phyloP scores from a whole-genome alignment of 176 grass and related monocot species.

The Eragrostis nindensis region DNA sequence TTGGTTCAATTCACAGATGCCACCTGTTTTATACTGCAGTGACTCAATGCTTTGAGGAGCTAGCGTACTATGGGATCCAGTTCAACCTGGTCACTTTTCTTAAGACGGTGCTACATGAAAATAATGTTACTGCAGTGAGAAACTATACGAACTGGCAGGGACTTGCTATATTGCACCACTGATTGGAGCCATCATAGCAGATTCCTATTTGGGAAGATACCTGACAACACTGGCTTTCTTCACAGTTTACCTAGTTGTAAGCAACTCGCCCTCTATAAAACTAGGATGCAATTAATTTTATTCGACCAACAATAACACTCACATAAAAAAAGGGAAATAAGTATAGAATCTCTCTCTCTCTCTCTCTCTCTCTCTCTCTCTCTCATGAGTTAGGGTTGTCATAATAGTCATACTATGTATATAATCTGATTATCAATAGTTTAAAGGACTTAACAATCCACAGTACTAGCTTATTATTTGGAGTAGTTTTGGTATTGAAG shows the following conservation, averaged over 20 bases:
- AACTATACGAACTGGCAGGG: slow-evolving; percentile 71
- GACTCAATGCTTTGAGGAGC: slow-evolving; percentile 67
- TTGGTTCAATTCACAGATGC: slow-evolving; percentile 10
- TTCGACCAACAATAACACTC: too few relatives aligned
- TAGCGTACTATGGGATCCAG: slow-evolving; percentile 67
- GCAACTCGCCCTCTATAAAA: slow-evolving; percentile 19
- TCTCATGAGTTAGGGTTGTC: too few relatives aligned
- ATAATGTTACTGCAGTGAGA: slow-evolving; percentile 60
- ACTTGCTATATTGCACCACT: slow-evolving; percentile 70
- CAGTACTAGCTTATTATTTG: too few relatives aligned
- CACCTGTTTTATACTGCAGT: slow-evolving; percentile 43
- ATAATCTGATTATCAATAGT: too few relatives aligned
- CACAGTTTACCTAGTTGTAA: slow-evolving; percentile 64
- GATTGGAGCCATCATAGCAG: slow-evolving; percentile 72
- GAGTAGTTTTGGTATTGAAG: too few relatives aligned
- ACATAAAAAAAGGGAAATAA: too few relatives aligned
- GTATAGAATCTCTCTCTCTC: too few relatives aligned
- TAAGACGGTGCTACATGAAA: slow-evolving; percentile 60
- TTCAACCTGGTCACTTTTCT: slow-evolving; percentile 81
- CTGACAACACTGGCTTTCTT: slow-evolving; percentile 64
- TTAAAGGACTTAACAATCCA: too few relatives aligned
- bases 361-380: too few relatives aligned
- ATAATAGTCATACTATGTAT: too few relatives aligned
- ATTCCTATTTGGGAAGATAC: slow-evolving; percentile 76
- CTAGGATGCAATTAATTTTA: too few relatives aligned